A percentile compares a stretch with the other conserved stretches of the same genome.
Conservation (phyloP, 2,329 filamentous ascomycete species). For the Penicillium sp. region DNA sequence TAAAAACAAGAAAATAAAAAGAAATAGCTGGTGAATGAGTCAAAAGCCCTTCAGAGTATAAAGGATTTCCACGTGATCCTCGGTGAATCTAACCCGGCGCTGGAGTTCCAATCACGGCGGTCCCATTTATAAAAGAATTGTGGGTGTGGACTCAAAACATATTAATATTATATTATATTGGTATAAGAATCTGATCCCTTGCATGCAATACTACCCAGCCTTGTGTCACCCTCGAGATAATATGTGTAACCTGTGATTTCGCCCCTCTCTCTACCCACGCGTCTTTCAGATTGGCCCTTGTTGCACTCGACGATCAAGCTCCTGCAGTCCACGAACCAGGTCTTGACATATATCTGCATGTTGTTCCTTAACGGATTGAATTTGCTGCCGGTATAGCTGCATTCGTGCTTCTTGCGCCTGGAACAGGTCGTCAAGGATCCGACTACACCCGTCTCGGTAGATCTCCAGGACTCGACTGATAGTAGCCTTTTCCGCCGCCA, state of each 20-base stretch:
- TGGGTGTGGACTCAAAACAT: not conserved
- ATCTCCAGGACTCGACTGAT: conserved; percentile 46
- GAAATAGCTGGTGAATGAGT: conserved; percentile 17
- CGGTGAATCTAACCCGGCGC: conserved; percentile 22
- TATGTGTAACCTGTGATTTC: not conserved
- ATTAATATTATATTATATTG: not conserved
- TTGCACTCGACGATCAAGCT: conserved; percentile 26
- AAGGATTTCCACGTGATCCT: conserved; percentile 28
- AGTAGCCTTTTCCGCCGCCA: conserved; percentile 50
- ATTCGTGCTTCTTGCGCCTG: conserved; percentile 43
- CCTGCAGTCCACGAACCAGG: conserved; percentile 32
- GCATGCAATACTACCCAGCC: not conserved
- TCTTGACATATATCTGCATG: conserved; percentile 32
- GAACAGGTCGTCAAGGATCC: conserved; percentile 46
- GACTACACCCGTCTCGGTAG: conserved; percentile 46
- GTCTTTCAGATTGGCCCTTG: conserved; percentile 10
- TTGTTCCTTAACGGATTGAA: conserved; percentile 30
- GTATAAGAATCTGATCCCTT: not conserved
- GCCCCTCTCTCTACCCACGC: not conserved
- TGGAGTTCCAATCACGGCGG: conserved; percentile 19
- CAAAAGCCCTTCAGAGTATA: conserved; percentile 12
- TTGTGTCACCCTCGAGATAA: not conserved
- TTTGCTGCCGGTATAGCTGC: conserved; percentile 31
- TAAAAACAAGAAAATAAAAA: not conserved
- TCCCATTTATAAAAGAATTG: conserved; percentile 10